Evolutionary conservation across 2,329 filamentous ascomycete genomes (phyloP), one percentile per base, ranked within the genome.

Genomic region (Aspergillus pseudoviridinutans): DNA sequence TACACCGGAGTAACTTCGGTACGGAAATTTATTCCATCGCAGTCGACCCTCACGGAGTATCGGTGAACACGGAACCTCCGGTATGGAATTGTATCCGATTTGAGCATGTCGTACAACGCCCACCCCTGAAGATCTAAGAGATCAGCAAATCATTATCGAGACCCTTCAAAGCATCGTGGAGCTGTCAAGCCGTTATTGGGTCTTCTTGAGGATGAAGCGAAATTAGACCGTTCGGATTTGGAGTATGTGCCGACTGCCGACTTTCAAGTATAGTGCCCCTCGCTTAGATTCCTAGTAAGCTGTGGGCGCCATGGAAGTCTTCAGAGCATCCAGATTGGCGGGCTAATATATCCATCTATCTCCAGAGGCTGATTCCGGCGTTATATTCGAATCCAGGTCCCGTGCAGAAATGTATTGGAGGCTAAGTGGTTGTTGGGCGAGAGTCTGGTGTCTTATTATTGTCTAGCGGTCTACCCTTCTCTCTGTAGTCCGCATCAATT

Each of bases 51-150:
- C 44, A 27, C 44, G 52, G 54, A 27, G 41, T 8, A 20, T 56
- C 54, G 54, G 54, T 46, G n/a, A 50, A 56, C 54, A 53, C 47
- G 54, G 29, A 56, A 56, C 50, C 35, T 56, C 54, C 54, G 54
- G 49, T 46, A 35, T 51, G 22, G 41, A 25, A 32, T 41, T 28
- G 50, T 44, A 56, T 32, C 50, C 20, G 25, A 29, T 27, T n/a
- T 8, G 12, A n/a, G 32, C 27, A n/a, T 29, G 10, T 6, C 46
- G 14, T 35, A 17, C 4, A 35, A 35, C 32, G 5, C 32, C 32
- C 47, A 22, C 24, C 47, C 47, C 24, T 3, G 32, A 35, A 35
- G 6, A 35, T 35, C 5, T 17, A 6, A 38, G 14, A 7, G 14
- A 17, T 17, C 14, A 38, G 14, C 32, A 38, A 38, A 38, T 38